Percentiles rank a stretch among this genome's conserved stretches.
Evolutionary conservation across 805 yeast species (phyloP).

Genomic region (Candida succiphila): DNA sequence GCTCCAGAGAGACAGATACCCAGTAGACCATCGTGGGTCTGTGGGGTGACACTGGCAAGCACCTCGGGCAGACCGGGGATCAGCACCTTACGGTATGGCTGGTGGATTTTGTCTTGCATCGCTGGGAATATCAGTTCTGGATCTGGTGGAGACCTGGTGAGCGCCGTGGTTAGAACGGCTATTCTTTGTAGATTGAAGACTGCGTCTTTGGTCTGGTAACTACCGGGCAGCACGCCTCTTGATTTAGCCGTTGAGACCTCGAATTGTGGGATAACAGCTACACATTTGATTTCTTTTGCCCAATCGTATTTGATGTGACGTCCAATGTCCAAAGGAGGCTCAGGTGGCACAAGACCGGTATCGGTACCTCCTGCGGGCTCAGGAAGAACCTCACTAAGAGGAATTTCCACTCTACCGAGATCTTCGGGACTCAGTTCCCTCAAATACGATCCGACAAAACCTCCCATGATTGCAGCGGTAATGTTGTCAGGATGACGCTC

Average conservation of each 20-base stretch:
- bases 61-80: conserved; percentile 89
- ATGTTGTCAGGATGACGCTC: conserved; percentile 98
- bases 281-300: conserved; percentile 74
- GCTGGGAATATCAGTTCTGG: conserved; percentile 81
- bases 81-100: conserved; percentile 87
- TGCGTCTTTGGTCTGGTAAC: conserved; percentile 71
- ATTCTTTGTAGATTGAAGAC: conserved; percentile 90
- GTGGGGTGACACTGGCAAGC: conserved; percentile 70
- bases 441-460: conserved; percentile 92
- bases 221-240: conserved; percentile 78
- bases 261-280: conserved; percentile 87
- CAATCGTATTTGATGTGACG: conserved; percentile 79
- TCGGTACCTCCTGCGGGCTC: conserved; percentile 63
- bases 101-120: conserved; percentile 95
- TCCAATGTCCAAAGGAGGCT: conserved; percentile 84
- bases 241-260: conserved; percentile 91
- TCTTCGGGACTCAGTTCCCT: conserved; percentile 71
- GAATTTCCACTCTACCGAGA: conserved; percentile 66
- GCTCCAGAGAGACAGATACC: conserved; percentile 97
- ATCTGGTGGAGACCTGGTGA: conserved; percentile 77
- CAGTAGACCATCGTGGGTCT: conserved; percentile 70
- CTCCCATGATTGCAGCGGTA: conserved; percentile 98
- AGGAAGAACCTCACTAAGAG: conserved; percentile 77
- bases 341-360: conserved; percentile 61
- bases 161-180: conserved; percentile 86